Percentiles rank a stretch among this genome's conserved stretches.
Conservation (phyloP, 805 yeast species). For the Tetrapisispora taiwanensis region DNA sequence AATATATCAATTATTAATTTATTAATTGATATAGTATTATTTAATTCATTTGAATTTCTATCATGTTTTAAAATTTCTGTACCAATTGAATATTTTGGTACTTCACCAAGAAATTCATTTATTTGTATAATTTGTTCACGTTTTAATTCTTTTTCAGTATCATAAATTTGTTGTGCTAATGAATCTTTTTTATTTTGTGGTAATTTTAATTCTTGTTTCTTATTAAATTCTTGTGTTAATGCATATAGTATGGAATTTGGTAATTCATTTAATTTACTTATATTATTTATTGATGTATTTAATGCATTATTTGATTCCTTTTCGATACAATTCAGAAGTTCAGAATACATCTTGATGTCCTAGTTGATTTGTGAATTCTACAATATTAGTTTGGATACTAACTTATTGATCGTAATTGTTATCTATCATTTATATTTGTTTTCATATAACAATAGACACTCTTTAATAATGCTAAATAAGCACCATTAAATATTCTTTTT, state of each 20-base stretch:
- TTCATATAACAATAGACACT: no score
- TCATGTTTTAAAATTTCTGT: constrained; percentile 8
- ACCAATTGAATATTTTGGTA: constrained; percentile 19
- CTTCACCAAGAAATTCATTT: constrained; percentile 18
- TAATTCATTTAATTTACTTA: constrained; percentile 6
- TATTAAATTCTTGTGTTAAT: constrained; percentile 4
- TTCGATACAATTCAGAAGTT: not conserved
- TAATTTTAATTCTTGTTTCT: constrained; percentile 1
- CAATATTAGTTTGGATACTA: no score
- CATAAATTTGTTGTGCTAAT: constrained; percentile 10
- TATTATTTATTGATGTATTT: not conserved
- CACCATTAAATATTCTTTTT: no score
- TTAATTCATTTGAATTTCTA: constrained; percentile 2
- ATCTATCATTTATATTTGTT: no score
- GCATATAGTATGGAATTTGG: constrained; percentile 7
- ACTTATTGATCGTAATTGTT: no score
- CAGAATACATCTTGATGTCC: not conserved
- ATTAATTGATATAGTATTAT: constrained; percentile 10
- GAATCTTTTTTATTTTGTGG: constrained; percentile 10
- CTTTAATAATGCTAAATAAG: no score
- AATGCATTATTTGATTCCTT: not conserved
- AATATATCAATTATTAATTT: constrained; percentile 14
- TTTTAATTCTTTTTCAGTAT: constrained; percentile 13
- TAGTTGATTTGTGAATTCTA: no score
- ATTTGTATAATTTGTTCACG: constrained; percentile 11